Conservation (phyloP, 257 asterid species). For the Capsicum baccatum region DNA sequence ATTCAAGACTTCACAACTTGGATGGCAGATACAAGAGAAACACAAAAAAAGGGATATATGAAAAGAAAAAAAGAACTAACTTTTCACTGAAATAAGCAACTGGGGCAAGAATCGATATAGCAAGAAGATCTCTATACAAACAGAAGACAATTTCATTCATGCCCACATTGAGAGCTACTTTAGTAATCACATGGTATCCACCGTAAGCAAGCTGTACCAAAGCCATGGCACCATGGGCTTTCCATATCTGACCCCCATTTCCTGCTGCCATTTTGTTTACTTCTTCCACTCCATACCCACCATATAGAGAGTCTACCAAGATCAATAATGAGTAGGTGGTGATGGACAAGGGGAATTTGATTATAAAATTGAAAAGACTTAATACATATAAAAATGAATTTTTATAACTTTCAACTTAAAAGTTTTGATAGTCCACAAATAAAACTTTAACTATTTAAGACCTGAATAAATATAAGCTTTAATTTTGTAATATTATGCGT, state of each 20-base stretch:
- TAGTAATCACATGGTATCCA: constrained; percentile 90
- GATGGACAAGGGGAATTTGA: not conserved
- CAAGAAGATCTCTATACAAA: constrained; percentile 79
- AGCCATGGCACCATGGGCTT: constrained; percentile 88
- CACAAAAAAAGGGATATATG: not conserved
- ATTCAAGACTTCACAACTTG: not conserved
- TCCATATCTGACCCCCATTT: constrained; percentile 64
- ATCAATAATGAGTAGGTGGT: not conserved
- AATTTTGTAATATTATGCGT: too few species aligned
- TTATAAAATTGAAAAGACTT: not conserved
- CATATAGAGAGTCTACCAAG: not conserved
- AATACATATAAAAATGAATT: too few species aligned
- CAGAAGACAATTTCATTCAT: constrained; percentile 92
- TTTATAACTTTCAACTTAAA: too few species aligned
- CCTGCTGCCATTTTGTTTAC: constrained; percentile 37
- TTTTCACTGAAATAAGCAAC: constrained; percentile 87
- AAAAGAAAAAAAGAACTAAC: constrained; percentile 45
- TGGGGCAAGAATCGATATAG: constrained; percentile 85
- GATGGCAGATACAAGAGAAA: not conserved
- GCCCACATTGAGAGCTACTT: constrained; percentile 93
- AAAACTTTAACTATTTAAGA: too few species aligned
- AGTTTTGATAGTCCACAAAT: too few species aligned
- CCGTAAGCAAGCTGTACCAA: constrained; percentile 78
- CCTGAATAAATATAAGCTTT: too few species aligned
- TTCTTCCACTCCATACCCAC: not conserved